These are phyloP conservation scores for Globisporangium lucens DNA, from an alignment of 352 stramenopile genomes.

Conservation along the genomic window DNA sequence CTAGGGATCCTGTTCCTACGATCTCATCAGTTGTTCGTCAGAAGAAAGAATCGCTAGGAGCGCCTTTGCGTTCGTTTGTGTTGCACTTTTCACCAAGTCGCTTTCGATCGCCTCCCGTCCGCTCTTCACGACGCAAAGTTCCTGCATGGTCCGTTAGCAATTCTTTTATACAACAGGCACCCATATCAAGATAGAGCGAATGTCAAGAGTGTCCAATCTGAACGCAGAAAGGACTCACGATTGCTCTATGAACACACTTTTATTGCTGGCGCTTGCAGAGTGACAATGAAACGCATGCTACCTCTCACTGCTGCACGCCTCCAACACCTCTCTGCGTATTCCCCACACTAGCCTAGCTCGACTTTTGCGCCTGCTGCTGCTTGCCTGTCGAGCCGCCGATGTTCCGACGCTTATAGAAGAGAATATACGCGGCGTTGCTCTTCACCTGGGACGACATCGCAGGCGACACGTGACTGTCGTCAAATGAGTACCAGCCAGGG, in stretches of 20 bases:
- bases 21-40: too few species aligned
- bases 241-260: conserved; percentile 9
- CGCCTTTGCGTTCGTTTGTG: not conserved
- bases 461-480: conserved; percentile 73
- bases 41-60: not conserved
- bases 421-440: conserved; percentile 82
- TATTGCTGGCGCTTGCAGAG: not conserved
- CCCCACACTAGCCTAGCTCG: not conserved
- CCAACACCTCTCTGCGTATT: not conserved
- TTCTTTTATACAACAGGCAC: not conserved
- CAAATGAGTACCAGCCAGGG: conserved; percentile 81
- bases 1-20: not conserved
- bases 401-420: conserved; percentile 85
- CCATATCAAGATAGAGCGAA: not conserved
- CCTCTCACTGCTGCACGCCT: not conserved
- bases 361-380: not conserved
- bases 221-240: not conserved
- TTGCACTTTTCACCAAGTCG: not conserved
- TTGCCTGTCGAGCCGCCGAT: conserved; percentile 13
- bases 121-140: not conserved
- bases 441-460: conserved; percentile 61
- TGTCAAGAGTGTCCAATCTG: not conserved
- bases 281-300: not conserved
- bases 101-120: not conserved
- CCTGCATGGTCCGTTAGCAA: not conserved